Evolutionary conservation across 768 basidiomycete species (phyloP).

Genomic region (Imleria badia): DNA sequence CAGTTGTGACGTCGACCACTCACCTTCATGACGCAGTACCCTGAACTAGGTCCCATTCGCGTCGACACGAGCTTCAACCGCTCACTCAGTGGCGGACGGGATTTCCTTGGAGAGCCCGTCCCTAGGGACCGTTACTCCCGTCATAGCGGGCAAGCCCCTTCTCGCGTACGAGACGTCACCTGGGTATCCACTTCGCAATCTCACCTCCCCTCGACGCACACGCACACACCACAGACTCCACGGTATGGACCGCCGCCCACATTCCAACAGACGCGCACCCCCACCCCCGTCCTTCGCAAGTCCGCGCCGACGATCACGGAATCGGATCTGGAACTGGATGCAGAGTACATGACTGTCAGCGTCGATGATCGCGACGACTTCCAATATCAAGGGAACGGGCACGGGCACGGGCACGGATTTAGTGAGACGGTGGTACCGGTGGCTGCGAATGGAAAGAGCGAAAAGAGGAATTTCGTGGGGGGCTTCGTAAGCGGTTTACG

Average conservation of each 20-base stretch:
- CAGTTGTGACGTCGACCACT: not conserved
- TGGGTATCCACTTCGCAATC: slow-evolving; percentile 32
- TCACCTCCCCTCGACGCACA: slow-evolving; percentile 26
- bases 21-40: slow-evolving; percentile 26
- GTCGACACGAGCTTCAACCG: slow-evolving; percentile 32
- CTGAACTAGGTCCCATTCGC: slow-evolving; percentile 24
- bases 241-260: slow-evolving; percentile 19
- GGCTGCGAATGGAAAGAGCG: slow-evolving; percentile 27
- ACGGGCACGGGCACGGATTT: slow-evolving; percentile 27
- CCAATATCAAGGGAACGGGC: slow-evolving; percentile 16
- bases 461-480: slow-evolving; percentile 32
- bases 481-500: slow-evolving; percentile 32
- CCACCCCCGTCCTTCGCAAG: slow-evolving; percentile 29
- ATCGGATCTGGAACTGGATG: slow-evolving; percentile 31
- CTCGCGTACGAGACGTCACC: slow-evolving; percentile 31
- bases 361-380: slow-evolving; percentile 24
- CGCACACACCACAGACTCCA: slow-evolving; percentile 30
- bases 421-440: slow-evolving; percentile 22
- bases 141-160: slow-evolving; percentile 24
- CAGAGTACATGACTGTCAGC: slow-evolving; percentile 36
- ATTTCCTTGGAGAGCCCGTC: slow-evolving; percentile 23
- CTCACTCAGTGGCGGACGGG: slow-evolving; percentile 28
- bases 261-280: slow-evolving; percentile 24
- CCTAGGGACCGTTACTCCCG: slow-evolving; percentile 32
- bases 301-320: slow-evolving; percentile 32